A percentile compares a stretch with the other conserved stretches of the same genome.
Evolutionary conservation across 1,284 basidiomycete species (phyloP).

Genomic region (Ganoderma lingzhi): DNA sequence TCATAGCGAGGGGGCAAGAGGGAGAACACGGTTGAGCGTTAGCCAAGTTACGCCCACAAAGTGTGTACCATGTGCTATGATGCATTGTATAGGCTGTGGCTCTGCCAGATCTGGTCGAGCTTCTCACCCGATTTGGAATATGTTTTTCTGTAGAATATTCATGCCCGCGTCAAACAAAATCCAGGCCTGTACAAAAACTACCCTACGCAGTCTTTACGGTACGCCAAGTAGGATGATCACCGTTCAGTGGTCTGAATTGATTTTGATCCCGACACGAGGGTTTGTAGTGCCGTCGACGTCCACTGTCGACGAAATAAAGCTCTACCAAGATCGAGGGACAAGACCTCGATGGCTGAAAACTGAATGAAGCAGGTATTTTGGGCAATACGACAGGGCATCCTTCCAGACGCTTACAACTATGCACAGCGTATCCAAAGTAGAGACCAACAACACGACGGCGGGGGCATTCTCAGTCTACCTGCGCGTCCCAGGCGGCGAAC

Average conservation of each 20-base stretch:
- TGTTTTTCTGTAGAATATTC: neutral
- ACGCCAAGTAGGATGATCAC: neutral
- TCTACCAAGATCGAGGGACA: neutral
- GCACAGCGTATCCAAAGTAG: neutral
- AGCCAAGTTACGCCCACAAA: neutral
- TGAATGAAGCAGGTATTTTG: neutral
- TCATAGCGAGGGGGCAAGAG: neutral
- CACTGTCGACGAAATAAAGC: neutral
- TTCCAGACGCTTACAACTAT: neutral
- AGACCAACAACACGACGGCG: neutral
- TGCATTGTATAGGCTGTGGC: neutral
- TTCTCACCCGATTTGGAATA: conserved; percentile 5
- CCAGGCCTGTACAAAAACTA: neutral
- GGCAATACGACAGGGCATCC: neutral
- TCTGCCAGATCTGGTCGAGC: neutral
- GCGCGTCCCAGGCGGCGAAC: conserved; percentile 28
- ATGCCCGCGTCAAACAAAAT: neutral
- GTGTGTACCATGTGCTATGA: neutral
- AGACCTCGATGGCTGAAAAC: neutral
- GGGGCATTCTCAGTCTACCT: conserved; percentile 13
- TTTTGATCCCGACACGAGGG: too few relatives aligned
- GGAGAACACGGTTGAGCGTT: neutral
- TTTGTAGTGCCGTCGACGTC: too few relatives aligned
- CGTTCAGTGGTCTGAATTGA: neutral
- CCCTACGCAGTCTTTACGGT: neutral